Evolutionary conservation across 768 basidiomycete species (phyloP).

Genomic region (Lentinula edodes): DNA sequence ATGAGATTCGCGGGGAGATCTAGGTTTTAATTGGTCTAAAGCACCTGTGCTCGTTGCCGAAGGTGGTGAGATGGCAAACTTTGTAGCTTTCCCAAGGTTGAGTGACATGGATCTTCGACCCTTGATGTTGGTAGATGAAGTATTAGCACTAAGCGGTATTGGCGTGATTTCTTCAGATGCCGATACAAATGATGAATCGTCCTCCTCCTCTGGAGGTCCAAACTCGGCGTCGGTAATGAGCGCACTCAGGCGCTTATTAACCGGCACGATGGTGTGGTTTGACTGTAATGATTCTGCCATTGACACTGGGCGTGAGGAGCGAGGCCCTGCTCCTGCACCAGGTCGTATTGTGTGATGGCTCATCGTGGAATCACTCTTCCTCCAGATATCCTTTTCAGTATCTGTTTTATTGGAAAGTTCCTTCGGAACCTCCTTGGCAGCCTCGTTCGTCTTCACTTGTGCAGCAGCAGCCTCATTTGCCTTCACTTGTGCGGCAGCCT

Average conservation of each 20-base stretch:
- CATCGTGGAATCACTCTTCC: conserved; percentile 81
- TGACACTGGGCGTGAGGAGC: conserved; percentile 68
- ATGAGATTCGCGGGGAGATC: conserved; percentile 26
- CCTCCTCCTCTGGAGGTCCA: conserved; percentile 63
- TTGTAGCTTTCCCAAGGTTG: conserved; percentile 34
- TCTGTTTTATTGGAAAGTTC: conserved; percentile 12
- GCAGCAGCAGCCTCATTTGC: conserved; percentile 15
- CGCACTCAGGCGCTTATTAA: conserved; percentile 61
- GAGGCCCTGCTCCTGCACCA: conserved; percentile 33
- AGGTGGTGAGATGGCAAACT: conserved; percentile 17
- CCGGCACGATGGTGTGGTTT: conserved; percentile 63
- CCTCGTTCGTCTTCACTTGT: conserved; percentile 15
- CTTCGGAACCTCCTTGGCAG: conserved; percentile 8
- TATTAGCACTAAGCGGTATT: conserved; percentile 4
- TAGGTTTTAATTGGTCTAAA: conserved; percentile 22
- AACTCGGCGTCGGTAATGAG: conserved; percentile 65
- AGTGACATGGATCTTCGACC: conserved; percentile 67
- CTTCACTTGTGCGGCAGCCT: conserved; percentile 12
- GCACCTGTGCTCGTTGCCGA: conserved; percentile 23
- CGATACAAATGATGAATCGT: conserved; percentile 28
- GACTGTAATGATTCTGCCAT: conserved; percentile 76
- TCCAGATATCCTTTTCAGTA: conserved; percentile 58
- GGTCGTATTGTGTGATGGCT: conserved; percentile 70
- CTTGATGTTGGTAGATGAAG: conserved; percentile 35
- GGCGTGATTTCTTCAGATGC: conserved; percentile 10